Conservation (phyloP, 2,329 filamentous ascomycete species). For the Chalaropsis ovoidea region DNA sequence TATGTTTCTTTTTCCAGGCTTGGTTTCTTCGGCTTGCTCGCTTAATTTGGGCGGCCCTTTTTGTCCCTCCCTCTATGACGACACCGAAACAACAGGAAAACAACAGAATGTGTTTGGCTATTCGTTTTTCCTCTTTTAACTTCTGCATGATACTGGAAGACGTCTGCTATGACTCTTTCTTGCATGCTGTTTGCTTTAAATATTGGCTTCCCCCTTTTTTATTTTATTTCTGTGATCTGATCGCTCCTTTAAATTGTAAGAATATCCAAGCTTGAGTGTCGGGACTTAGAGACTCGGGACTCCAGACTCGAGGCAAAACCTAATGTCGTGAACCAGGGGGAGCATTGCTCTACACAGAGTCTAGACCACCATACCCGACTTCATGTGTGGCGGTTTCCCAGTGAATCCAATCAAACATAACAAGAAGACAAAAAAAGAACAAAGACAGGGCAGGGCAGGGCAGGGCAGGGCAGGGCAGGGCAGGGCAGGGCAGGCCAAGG, state of each 20-base stretch:
- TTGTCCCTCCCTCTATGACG: neutral
- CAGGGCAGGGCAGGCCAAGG: no score
- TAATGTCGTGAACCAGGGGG: slow-evolving; percentile 4
- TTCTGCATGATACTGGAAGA: neutral
- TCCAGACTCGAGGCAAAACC: neutral
- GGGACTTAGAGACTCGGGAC: neutral
- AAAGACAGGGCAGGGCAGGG: neutral
- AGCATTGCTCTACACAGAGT: neutral
- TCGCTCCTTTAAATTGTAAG: neutral
- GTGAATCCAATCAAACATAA: neutral
- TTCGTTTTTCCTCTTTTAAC: neutral
- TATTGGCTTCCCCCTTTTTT: neutral
- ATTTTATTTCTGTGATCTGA: no score
- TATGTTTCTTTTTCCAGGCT: neutral
- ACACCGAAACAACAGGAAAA: neutral
- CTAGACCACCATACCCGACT: neutral
- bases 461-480: neutral
- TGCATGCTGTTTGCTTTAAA: neutral
- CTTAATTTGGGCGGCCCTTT: neutral
- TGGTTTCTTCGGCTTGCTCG: slow-evolving; percentile 4
- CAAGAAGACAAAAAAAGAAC: neutral
- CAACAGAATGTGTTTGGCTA: neutral
- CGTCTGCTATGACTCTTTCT: neutral
- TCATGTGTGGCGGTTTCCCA: neutral
- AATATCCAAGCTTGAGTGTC: neutral